Percentiles rank a stretch among this genome's conserved stretches.
Evolutionary conservation across 305 asterid genomes (phyloP).

Genomic region (Fraxinus floribunda): DNA sequence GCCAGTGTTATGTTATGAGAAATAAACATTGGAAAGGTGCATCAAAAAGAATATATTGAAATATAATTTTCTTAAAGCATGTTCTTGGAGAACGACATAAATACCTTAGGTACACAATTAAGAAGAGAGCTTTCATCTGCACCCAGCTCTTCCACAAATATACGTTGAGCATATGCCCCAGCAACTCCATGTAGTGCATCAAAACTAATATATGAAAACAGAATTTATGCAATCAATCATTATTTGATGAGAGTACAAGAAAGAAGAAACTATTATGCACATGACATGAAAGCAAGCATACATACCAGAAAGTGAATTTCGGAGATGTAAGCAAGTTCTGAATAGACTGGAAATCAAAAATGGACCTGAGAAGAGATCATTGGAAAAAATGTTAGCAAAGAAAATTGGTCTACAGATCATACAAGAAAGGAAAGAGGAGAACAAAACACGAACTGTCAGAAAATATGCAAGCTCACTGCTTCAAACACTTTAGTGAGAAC

Average conservation of each 20-base stretch:
- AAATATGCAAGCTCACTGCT: neutral
- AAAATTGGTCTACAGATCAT: neutral
- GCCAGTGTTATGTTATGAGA: constrained; percentile 33
- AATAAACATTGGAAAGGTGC: constrained; percentile 4
- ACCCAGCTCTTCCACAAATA: constrained; percentile 93
- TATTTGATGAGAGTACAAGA: constrained; percentile 15
- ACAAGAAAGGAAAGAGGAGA: constrained; percentile 1
- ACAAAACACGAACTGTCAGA: neutral
- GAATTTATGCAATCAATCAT: constrained; percentile 17
- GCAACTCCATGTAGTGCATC: constrained; percentile 99
- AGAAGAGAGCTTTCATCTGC: constrained; percentile 83
- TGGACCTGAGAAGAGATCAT: constrained; percentile 50
- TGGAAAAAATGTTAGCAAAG: constrained; percentile 21
- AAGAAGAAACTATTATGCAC: constrained; percentile 5
- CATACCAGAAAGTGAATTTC: constrained; percentile 68
- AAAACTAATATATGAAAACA: constrained; percentile 48
- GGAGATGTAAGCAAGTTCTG: constrained; percentile 63
- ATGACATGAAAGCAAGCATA: constrained; percentile 17
- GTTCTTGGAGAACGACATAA: constrained; percentile 1
- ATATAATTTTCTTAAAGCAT: neutral
- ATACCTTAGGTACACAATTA: constrained; percentile 95
- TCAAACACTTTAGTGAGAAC: neutral
- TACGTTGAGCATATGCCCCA: constrained; percentile 90
- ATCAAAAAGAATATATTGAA: constrained; percentile 17
- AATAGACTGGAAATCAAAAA: constrained; percentile 70